Evolutionary conservation across 352 stramenopile species (phyloP), one percentile per base, ranked within the genome.

Genomic region (Phytophthora sp.): DNA sequence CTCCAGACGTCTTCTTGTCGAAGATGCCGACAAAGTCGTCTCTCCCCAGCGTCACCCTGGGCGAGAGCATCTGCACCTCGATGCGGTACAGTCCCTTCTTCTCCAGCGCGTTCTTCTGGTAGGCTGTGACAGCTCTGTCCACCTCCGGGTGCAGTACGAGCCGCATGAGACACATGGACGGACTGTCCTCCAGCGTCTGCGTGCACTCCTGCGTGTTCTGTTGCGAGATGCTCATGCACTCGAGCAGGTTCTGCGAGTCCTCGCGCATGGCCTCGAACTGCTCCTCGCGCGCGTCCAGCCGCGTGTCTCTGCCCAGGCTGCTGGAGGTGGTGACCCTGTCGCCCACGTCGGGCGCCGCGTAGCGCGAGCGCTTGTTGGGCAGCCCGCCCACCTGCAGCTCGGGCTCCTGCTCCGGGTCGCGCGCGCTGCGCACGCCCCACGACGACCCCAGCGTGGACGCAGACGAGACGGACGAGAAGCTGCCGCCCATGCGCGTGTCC

Each of bases 201-300:
- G 83, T 89, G 56, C 74, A 90, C 52, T 90, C 80, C 31, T 92
- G 80, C 9, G 83, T 92, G 57, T 89, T 88, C 56, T 90, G 69
- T 56, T 92, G 81, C 10, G 83, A 90, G 51, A 92, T 88, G 48
- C 77, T 87, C 39, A 92, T 76, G 28, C 66, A 66, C 44, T 92
- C 80, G 68, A 92, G 63, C 17, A 89, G 55, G 15, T 79, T 82
- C 62, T 92, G 80, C 41, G 83, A 92, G 54, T 74, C 50, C 49
- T 85, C 82, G 3, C 48, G 50, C 34, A 77, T 38, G 9, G 52
- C 64, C 46, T 77, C 60, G 41, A 71, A 76, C 41, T 77, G 53
- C 53, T 74, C 55, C 24, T 76, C 72, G 32, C 45, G 7, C 2
- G 32, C 53, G 7, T 53, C 48, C 5, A 11, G 12, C n/a, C 15